phyloP scores from a whole-genome alignment of 176 grass and related monocot genomes.

The Stipa capillata region DNA sequence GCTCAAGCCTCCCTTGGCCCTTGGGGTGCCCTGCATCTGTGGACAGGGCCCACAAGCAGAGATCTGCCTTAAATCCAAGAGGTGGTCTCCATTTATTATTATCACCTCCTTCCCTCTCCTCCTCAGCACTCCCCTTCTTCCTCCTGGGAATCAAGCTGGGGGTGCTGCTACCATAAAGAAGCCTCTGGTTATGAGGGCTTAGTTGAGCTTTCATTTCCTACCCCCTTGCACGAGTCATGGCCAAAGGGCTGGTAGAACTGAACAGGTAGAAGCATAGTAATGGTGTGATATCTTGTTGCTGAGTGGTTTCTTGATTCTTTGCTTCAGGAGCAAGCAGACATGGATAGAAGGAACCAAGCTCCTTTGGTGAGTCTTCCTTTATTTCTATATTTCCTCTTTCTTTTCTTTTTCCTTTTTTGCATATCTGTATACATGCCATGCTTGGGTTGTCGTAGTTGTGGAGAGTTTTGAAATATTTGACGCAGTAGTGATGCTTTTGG shows the following conservation, averaged over 20 bases:
- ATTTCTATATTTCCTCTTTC: background rate
- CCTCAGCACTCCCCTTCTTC: background rate
- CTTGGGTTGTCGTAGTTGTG: background rate
- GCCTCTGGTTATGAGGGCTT: background rate
- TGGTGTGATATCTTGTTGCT: background rate
- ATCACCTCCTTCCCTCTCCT: background rate
- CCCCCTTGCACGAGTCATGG: background rate
- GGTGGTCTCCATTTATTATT: background rate
- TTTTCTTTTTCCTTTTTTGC: too few species aligned
- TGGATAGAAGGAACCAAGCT: slow-evolving; percentile 55
- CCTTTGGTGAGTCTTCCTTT: slow-evolving; percentile 41
- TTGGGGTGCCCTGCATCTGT: background rate
- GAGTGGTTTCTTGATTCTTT: slow-evolving; percentile 20
- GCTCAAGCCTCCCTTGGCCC: too few species aligned
- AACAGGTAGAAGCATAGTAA: background rate
- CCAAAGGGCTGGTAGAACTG: background rate
- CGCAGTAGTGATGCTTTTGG: background rate
- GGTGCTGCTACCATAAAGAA: background rate
- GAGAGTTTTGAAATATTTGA: background rate
- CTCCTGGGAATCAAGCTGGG: background rate
- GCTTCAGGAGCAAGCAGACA: slow-evolving; percentile 20
- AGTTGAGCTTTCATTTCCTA: background rate
- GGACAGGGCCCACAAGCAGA: background rate
- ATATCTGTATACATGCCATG: background rate
- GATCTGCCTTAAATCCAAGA: slow-evolving; percentile 21